Evolutionary conservation across 805 yeast genomes (phyloP), one percentile per base, ranked within the genome.

Genomic region (Candida peoriensis): DNA sequence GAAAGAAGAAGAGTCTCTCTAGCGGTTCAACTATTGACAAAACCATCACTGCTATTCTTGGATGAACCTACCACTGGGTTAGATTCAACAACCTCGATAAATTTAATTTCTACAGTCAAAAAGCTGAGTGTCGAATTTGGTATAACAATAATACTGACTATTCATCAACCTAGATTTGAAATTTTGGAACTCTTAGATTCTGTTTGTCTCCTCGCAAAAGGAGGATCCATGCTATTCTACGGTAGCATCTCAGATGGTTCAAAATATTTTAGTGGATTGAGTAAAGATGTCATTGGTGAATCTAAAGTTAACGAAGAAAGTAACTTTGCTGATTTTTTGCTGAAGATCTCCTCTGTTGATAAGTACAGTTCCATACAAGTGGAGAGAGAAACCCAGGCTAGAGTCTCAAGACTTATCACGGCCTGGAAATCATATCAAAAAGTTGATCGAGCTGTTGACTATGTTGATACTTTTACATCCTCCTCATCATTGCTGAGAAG

Each of bases 1-100:
- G 95, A 86, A 51, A 81, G 78, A 49, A 57, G 95, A 48, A 59
- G 95, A 39, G 68, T 83, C 4, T 79, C 89, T 29, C 72, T 86
- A 24, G 95, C 86, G 0, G 73, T 85, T 13, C 95, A 86, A 54
- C 61, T 86, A 51, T 64, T 86, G 31, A 73, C 83, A 6, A 81
- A 78, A 43, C 95, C 95, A 0, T 75, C 88, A 0, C 62, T 86
- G 2, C 57, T 87, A 40, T 85, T 85, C 48, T 58, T 86, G 28
- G 96, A 86, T 55, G 95, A 86, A 48, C 95, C 95, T 6, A 86
- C 95, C 1, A 85, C 95, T 0, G 95, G 95, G 1, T 60, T 86
- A 22, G 95, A 86, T 56, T 78, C 94, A 5, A 77, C 76, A 41
- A 78, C 88, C 10, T 89, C 95, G 0, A 72, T 68, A 43, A 60